Evolutionary conservation across 768 basidiomycete genomes (phyloP).

Genomic region (Hydnomerulius pinastri): DNA sequence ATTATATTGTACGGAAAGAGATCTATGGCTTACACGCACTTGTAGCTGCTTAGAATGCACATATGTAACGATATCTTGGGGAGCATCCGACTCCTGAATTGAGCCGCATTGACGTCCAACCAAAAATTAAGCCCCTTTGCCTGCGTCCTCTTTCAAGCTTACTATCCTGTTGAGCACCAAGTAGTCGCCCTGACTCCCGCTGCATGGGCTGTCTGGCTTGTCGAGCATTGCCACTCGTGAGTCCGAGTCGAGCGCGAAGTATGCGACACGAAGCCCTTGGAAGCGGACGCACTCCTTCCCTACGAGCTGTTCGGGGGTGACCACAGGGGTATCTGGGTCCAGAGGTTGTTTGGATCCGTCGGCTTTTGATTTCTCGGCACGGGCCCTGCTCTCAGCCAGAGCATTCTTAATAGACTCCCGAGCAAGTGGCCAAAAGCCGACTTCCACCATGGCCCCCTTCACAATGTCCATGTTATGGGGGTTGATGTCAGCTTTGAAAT

Average conservation of each 20-base stretch:
- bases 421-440: slow-evolving; percentile 86
- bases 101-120: not conserved
- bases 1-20: slow-evolving; percentile 85
- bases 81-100: not conserved
- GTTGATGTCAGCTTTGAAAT: slow-evolving; percentile 83
- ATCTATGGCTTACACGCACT: slow-evolving; percentile 91
- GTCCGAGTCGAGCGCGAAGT: slow-evolving; percentile 93
- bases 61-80: slow-evolving; percentile 11
- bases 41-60: slow-evolving; percentile 58
- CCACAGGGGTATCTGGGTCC: slow-evolving; percentile 63
- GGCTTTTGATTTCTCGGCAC: slow-evolving; percentile 61
- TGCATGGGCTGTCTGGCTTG: slow-evolving; percentile 44
- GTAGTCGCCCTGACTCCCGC: slow-evolving; percentile 67
- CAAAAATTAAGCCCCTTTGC: slow-evolving; percentile 51
- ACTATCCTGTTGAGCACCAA: slow-evolving; percentile 91
- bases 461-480: slow-evolving; percentile 79
- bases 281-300: slow-evolving; percentile 94
- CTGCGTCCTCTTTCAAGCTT: slow-evolving; percentile 91
- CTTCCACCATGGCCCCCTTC: slow-evolving; percentile 81
- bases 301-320: slow-evolving; percentile 72
- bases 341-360: slow-evolving; percentile 36
- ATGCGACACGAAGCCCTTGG: slow-evolving; percentile 94
- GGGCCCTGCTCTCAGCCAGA: slow-evolving; percentile 58
- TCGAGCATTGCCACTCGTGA: slow-evolving; percentile 66
- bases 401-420: slow-evolving; percentile 67